Conservation (phyloP, 176 grass and related monocot genomes). For the Juncus effusus region DNA sequence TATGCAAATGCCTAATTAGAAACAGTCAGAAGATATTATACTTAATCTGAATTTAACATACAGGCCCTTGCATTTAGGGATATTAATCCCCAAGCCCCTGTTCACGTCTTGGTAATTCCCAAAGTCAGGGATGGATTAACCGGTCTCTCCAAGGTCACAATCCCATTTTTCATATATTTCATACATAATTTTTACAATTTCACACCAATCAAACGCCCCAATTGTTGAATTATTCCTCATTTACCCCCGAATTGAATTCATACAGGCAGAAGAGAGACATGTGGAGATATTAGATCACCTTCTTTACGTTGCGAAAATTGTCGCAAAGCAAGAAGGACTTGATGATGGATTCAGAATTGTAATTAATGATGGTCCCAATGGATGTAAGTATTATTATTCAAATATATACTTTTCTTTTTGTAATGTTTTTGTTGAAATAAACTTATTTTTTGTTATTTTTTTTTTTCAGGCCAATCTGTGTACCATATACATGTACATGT, state of each 20-base stretch:
- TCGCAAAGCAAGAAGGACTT: constrained; percentile 93
- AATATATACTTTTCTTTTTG: not conserved
- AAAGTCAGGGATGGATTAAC: constrained; percentile 86
- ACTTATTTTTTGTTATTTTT: not conserved
- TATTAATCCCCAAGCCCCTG: constrained; percentile 79
- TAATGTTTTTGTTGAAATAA: not conserved
- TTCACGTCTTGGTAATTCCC: constrained; percentile 75
- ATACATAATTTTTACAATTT: not conserved
- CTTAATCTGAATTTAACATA: constrained; percentile 13
- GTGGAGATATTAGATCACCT: constrained; percentile 74
- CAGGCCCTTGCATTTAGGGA: constrained; percentile 91
- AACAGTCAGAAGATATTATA: not conserved
- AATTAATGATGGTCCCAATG: constrained; percentile 79
- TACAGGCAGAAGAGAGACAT: constrained; percentile 86
- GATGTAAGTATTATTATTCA: constrained; percentile 41
- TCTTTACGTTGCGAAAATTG: constrained; percentile 68
- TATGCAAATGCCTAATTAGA: not conserved
- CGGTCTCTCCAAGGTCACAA: constrained; percentile 65
- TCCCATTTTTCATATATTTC: constrained; percentile 12
- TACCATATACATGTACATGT: constrained; percentile 91
- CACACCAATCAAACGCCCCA: no score
- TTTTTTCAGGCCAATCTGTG: constrained; percentile 77
- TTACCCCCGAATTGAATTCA: not conserved
- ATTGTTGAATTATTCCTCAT: not conserved
- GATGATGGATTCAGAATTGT: constrained; percentile 81